Base-by-base conservation (phyloP, 495 filamentous ascomycete genomes). In the Penicillium flavigenum region DNA sequence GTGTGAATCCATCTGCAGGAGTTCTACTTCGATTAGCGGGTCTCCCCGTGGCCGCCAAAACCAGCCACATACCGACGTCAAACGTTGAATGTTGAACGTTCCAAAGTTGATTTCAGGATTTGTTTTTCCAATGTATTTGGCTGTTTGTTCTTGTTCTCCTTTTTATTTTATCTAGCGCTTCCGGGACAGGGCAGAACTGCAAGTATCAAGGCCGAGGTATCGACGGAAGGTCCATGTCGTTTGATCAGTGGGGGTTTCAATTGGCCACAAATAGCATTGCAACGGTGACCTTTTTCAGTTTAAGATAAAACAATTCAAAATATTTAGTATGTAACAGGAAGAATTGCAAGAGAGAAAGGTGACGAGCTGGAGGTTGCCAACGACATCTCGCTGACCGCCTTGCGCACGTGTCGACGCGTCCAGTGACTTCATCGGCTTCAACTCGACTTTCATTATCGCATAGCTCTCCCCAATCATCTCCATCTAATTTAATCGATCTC, bases 381-480 rank as follows among this genome's bases (percentile, higher is more conserved):
- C 22, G 22, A 22, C 38, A 32, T 32, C 42, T 51, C 9, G 20
- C 59, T 63, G 57, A 67, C 65, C 65, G 65, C 65, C 65, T 63
- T 59, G 48, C 27, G 56, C 65, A 67, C 62, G 65, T 67, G 65
- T 32, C 5, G 17, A 49, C 58, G 50, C 57, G 59, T 58, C 59
- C 57, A 65, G 58, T 67, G 64, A 67, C 59, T 63, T 63, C 63
- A 63, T 54, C 32, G 22, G 44, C 50, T 44, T 49, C 44, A 39
- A 46, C 48, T 51, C 58, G 47, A 34, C 19, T 38, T 45, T 54
- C 43, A 19, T 43, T 47, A 47, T 29, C 34, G 38, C 47, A 47
- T 22, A 27, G 48, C 41, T 58, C 31, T 31, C 16, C 20, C 22
- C 31, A 24, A 10, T 24, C 11, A 20, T 19, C 39, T 34, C 31